These are phyloP conservation scores for Salvia miltiorrhiza DNA, from an alignment of 257 asterid species.

Conservation along the genomic window DNA sequence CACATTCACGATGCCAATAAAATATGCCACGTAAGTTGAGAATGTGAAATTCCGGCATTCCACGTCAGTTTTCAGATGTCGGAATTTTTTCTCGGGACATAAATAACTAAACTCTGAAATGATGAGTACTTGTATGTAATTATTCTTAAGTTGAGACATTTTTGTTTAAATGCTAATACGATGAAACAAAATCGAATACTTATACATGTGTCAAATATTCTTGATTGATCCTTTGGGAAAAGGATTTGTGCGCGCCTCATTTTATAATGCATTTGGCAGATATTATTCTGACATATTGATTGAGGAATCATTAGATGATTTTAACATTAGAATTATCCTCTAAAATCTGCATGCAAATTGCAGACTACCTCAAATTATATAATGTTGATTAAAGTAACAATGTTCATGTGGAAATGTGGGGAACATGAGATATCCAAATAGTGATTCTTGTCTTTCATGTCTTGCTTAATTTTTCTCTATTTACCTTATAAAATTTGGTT, in stretches of 20 bases:
- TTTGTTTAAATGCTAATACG: no score
- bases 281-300: background rate
- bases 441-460: background rate
- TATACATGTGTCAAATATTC: background rate
- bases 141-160: no score
- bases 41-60: no score
- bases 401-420: slow-evolving; percentile 7
- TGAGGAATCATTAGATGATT: slow-evolving; percentile 8
- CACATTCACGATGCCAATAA: no score
- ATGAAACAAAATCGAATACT: no score
- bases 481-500: background rate
- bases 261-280: background rate
- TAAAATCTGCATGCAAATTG: background rate
- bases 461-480: background rate
- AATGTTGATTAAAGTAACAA: background rate
- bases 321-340: background rate
- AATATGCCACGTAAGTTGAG: no score
- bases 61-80: no score
- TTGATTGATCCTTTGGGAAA: background rate
- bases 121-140: no score
- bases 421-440: background rate
- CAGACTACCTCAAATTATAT: background rate
- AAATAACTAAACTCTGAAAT: no score
- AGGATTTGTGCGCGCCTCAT: background rate
- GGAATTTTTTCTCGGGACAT: no score